Evolutionary conservation across 805 yeast species (phyloP).

Genomic region (Schizosaccharomyces japonicus): DNA sequence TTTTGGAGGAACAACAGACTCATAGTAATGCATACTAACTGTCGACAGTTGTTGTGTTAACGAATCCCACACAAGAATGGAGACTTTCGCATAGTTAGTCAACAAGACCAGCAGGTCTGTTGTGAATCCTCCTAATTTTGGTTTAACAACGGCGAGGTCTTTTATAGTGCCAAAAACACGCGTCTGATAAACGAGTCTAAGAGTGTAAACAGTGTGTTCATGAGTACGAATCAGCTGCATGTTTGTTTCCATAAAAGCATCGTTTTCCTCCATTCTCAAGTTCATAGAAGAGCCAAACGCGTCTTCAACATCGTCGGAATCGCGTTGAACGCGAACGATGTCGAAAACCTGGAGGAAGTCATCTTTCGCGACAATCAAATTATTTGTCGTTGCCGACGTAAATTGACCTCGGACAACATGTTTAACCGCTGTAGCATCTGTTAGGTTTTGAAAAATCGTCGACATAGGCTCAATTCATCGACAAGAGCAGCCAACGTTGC

Average conservation of each 20-base stretch:
- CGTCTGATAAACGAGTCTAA: constrained; percentile 35
- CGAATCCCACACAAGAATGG: constrained; percentile 49
- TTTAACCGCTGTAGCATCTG: constrained; percentile 9
- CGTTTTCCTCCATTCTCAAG: neutral
- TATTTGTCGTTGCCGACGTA: constrained; percentile 20
- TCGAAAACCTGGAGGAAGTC: constrained; percentile 35
- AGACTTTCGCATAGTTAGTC: constrained; percentile 54
- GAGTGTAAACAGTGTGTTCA: constrained; percentile 13
- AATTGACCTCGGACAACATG: constrained; percentile 14
- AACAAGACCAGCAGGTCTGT: constrained; percentile 41
- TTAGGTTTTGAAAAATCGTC: constrained; percentile 6
- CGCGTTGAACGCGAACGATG: constrained; percentile 13
- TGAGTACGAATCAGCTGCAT: constrained; percentile 8
- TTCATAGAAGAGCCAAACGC: constrained; percentile 13
- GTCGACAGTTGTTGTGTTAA: constrained; percentile 34
- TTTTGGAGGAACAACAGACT: constrained; percentile 22
- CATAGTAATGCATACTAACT: constrained; percentile 67
- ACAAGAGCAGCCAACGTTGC: neutral
- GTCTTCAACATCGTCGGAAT: constrained; percentile 10
- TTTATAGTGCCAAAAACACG: constrained; percentile 46
- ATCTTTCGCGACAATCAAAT: constrained; percentile 47
- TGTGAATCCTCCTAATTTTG: constrained; percentile 17
- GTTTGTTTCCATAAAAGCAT: constrained; percentile 6
- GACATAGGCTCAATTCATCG: constrained; percentile 1
- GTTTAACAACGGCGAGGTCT: constrained; percentile 22